A percentile compares a stretch with the other conserved stretches of the same genome.
Evolutionary conservation across 2,329 filamentous ascomycete species (phyloP).

Genomic region (Elsinoe batatas): DNA sequence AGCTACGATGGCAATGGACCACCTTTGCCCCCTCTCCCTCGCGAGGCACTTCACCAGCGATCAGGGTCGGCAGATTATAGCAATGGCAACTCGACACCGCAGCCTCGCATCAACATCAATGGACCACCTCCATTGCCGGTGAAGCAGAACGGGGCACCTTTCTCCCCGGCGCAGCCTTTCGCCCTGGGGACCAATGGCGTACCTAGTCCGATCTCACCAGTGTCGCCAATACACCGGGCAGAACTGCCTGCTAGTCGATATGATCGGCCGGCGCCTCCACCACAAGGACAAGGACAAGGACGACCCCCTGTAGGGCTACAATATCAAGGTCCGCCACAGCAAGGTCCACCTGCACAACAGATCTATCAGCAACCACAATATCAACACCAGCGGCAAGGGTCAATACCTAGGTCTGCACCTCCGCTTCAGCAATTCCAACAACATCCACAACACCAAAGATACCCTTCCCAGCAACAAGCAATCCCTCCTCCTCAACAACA

Average conservation of each 20-base stretch:
- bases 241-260: constrained; percentile 15
- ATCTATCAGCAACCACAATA: constrained; percentile 17
- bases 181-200: neutral
- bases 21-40: constrained; percentile 28
- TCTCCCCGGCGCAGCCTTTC: constrained; percentile 15
- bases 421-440: constrained; percentile 14
- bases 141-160: constrained; percentile 13
- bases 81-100: neutral
- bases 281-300: neutral
- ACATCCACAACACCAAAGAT: constrained; percentile 19
- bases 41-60: constrained; percentile 19
- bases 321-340: constrained; percentile 15
- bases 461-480: constrained; percentile 16
- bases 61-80: constrained; percentile 19
- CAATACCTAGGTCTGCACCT: neutral
- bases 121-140: constrained; percentile 25
- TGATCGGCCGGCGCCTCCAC: constrained; percentile 16
- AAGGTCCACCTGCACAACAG: constrained; percentile 17
- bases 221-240: constrained; percentile 10
- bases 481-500: constrained; percentile 22
- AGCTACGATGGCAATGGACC: constrained; percentile 21
- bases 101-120: constrained; percentile 11
- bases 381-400: constrained; percentile 11
- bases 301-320: neutral
- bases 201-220: constrained; percentile 11